phyloP scores from a whole-genome alignment of 495 filamentous ascomycete species.

The Trichocladium uniseriatum region DNA sequence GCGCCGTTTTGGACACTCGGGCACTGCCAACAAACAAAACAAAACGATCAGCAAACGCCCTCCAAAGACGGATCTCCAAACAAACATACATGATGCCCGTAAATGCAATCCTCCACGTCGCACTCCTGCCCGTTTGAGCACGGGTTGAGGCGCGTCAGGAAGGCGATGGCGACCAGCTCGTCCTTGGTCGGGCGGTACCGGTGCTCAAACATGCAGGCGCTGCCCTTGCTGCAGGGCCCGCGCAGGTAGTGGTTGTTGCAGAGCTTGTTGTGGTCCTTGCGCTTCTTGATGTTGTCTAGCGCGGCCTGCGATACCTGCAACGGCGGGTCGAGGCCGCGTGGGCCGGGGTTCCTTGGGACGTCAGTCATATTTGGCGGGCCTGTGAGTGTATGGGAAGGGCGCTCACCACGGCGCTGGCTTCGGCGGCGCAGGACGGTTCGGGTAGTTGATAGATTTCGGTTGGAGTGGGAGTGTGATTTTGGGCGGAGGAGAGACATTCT shows the following conservation, averaged over 20 bases:
- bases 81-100: constrained; percentile 56
- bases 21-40: constrained; percentile 18
- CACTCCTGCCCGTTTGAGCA: constrained; percentile 68
- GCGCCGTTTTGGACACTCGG: constrained; percentile 33
- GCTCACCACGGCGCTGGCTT: constrained; percentile 10
- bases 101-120: constrained; percentile 69
- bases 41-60: background rate
- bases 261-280: constrained; percentile 65
- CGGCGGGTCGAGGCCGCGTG: constrained; percentile 40
- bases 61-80: background rate
- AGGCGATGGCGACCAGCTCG: constrained; percentile 58
- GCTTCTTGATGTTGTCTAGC: constrained; percentile 67
- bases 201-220: constrained; percentile 68
- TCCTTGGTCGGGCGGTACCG: constrained; percentile 56
- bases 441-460: constrained; percentile 5
- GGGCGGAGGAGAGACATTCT: constrained; percentile 30
- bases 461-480: constrained; percentile 28
- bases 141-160: constrained; percentile 68
- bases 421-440: constrained; percentile 10
- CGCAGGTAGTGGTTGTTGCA: constrained; percentile 82
- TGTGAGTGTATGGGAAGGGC: background rate
- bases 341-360: constrained; percentile 38
- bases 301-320: constrained; percentile 45
- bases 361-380: background rate
- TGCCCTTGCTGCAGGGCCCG: constrained; percentile 60